A percentile compares a stretch with the other conserved stretches of the same genome.
phyloP scores from a whole-genome alignment of 805 yeast species.

The Pichia nakasei region DNA sequence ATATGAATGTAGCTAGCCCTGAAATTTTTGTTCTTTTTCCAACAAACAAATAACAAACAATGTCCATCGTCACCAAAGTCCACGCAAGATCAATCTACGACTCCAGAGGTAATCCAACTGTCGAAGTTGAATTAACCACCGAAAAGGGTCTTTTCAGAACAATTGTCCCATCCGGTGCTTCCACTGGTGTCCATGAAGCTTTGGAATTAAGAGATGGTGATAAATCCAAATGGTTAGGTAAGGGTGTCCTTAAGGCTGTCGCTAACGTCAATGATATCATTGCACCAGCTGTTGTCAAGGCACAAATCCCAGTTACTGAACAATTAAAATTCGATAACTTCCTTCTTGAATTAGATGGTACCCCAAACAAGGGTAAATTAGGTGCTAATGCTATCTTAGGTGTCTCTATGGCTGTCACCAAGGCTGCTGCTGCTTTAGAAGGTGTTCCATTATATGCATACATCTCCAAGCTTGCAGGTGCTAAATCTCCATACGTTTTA shows the following conservation, averaged over 20 bases:
- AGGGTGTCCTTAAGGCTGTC: slow-evolving; percentile 97
- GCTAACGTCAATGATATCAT: slow-evolving; percentile 89
- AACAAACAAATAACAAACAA: slow-evolving; percentile 9
- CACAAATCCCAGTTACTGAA: slow-evolving; percentile 73
- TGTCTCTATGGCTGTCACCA: slow-evolving; percentile 94
- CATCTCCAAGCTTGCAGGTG: slow-evolving; percentile 69
- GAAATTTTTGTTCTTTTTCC: neutral
- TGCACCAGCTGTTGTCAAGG: slow-evolving; percentile 87
- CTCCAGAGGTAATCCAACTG: slow-evolving; percentile 99
- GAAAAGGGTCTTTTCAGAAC: slow-evolving; percentile 91
- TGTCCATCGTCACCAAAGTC: slow-evolving; percentile 67
- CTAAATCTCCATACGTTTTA: slow-evolving; percentile 78
- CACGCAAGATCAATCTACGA: slow-evolving; percentile 97
- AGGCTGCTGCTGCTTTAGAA: slow-evolving; percentile 97
- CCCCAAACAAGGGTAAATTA: slow-evolving; percentile 92
- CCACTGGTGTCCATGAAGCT: slow-evolving; percentile 99
- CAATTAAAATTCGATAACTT: slow-evolving; percentile 84
- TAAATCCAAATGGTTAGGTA: slow-evolving; percentile 95
- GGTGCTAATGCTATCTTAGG: slow-evolving; percentile 99
- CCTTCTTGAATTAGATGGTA: slow-evolving; percentile 84
- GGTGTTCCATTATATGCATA: slow-evolving; percentile 89
- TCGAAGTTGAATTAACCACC: slow-evolving; percentile 94
- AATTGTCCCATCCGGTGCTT: slow-evolving; percentile 99
- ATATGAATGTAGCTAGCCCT: neutral
- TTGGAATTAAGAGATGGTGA: slow-evolving; percentile 97